A percentile compares a stretch with the other conserved stretches of the same genome.
Conservation (phyloP, 306 rosid genomes). For the Casuarina glauca region DNA sequence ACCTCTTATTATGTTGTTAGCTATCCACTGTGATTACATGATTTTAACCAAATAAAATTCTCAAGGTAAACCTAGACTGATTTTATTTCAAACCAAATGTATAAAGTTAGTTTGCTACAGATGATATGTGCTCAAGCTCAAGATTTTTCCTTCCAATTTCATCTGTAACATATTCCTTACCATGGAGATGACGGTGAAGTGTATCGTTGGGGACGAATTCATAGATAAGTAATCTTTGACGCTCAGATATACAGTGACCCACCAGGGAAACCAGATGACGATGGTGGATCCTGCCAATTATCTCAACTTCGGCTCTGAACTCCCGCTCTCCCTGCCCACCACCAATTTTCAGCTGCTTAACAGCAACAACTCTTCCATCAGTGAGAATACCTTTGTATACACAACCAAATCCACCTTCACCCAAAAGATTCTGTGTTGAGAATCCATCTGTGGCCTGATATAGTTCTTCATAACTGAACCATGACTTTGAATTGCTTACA, state of each 20-base stretch:
- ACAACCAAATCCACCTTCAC: conserved; percentile 99
- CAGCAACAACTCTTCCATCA: conserved; percentile 93
- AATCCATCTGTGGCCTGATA: conserved; percentile 79
- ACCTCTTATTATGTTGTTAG: neutral
- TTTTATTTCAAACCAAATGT: conserved; percentile 1
- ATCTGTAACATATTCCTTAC: conserved; percentile 52
- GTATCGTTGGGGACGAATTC: conserved; percentile 81
- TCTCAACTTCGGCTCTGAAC: conserved; percentile 97
- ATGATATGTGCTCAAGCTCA: neutral
- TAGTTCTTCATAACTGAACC: conserved; percentile 85
- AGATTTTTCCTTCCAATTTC: conserved; percentile 11
- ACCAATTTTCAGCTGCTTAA: conserved; percentile 89
- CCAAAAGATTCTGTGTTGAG: conserved; percentile 65
- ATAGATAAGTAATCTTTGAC: conserved; percentile 89
- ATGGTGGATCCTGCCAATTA: conserved; percentile 93
- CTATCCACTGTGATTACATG: neutral
- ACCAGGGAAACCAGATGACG: conserved; percentile 97
- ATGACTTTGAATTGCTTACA: conserved; percentile 64
- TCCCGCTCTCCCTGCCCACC: conserved; percentile 98
- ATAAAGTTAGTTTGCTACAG: neutral
- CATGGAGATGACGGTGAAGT: conserved; percentile 91
- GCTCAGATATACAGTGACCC: conserved; percentile 88
- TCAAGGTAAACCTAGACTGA: conserved; percentile 7
- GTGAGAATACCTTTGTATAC: conserved; percentile 81
- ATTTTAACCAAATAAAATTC: neutral